phyloP scores from a whole-genome alignment of 2,329 filamentous ascomycete species.

The Calonectria fujianensis region DNA sequence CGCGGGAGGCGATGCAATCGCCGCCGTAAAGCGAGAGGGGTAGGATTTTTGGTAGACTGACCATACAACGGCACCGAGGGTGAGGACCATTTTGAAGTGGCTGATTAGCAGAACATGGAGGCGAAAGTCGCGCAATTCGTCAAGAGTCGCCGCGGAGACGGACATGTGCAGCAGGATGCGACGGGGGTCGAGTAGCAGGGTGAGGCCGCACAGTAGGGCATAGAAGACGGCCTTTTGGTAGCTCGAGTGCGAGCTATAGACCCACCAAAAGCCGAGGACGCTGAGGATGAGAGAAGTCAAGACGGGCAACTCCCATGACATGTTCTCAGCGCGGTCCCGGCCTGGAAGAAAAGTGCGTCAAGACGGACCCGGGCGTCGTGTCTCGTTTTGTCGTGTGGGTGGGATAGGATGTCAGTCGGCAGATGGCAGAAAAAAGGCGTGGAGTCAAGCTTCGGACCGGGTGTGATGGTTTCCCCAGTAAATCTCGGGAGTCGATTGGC shows the following conservation, averaged over 20 bases:
- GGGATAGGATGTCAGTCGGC: conserved; percentile 53
- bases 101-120: conserved; percentile 68
- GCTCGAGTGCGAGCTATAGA: conserved; percentile 59
- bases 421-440: conserved; percentile 56
- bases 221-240: conserved; percentile 58
- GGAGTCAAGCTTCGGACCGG: conserved; percentile 44
- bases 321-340: conserved; percentile 61
- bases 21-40: conserved; percentile 20
- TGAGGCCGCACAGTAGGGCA: conserved; percentile 57
- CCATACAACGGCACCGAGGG: conserved; percentile 72
- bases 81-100: conserved; percentile 74
- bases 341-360: conserved; percentile 50
- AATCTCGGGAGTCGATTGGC: conserved; percentile 54
- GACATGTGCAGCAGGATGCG: conserved; percentile 56
- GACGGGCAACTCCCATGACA: conserved; percentile 65
- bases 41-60: conserved; percentile 57
- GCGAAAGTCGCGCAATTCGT: conserved; percentile 63
- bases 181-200: conserved; percentile 59
- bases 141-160: conserved; percentile 55
- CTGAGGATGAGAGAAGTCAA: conserved; percentile 64
- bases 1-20: conserved; percentile 23
- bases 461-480: conserved; percentile 50
- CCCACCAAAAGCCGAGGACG: conserved; percentile 62
- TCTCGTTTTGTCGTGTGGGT: conserved; percentile 46
- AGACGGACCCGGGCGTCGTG: conserved; percentile 51